These are phyloP conservation scores for Oryza longistaminata DNA, from an alignment of 176 grass and related monocot species.

Conservation along the genomic window DNA sequence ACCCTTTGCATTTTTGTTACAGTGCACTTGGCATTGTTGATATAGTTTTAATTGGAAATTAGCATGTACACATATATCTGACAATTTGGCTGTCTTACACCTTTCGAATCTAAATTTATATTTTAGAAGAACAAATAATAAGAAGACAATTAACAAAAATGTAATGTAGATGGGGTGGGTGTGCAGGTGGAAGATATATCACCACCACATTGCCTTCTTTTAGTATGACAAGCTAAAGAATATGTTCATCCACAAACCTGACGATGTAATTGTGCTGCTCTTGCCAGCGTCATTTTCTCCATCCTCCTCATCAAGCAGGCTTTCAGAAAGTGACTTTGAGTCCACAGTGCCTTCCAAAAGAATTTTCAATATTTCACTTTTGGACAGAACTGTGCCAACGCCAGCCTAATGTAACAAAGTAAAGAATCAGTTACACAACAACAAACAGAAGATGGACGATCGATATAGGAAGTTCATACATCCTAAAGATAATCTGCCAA, in stretches of 20 bases:
- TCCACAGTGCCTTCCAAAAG: conserved; percentile 71
- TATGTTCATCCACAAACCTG: conserved; percentile 42
- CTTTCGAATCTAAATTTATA: background rate
- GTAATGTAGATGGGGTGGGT: background rate
- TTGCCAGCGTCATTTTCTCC: conserved; percentile 40
- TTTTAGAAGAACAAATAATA: background rate
- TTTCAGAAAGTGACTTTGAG: conserved; percentile 44
- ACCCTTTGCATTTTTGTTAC: background rate
- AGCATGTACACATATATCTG: background rate
- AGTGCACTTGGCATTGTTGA: background rate
- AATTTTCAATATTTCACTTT: conserved; percentile 61
- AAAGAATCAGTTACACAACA: background rate
- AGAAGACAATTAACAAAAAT: background rate
- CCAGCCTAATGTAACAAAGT: conserved; percentile 48
- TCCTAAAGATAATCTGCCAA: background rate
- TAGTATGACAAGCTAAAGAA: conserved; percentile 11
- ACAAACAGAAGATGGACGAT: background rate
- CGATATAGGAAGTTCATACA: background rate
- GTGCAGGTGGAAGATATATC: background rate
- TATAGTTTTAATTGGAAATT: background rate
- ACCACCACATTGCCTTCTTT: background rate
- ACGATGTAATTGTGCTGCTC: conserved; percentile 20
- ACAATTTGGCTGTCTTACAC: background rate
- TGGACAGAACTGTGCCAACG: conserved; percentile 44
- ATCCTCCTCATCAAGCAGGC: conserved; percentile 52